Base-by-base conservation (phyloP, 345 rosid genomes). In the Anastatica hierochuntica region DNA sequence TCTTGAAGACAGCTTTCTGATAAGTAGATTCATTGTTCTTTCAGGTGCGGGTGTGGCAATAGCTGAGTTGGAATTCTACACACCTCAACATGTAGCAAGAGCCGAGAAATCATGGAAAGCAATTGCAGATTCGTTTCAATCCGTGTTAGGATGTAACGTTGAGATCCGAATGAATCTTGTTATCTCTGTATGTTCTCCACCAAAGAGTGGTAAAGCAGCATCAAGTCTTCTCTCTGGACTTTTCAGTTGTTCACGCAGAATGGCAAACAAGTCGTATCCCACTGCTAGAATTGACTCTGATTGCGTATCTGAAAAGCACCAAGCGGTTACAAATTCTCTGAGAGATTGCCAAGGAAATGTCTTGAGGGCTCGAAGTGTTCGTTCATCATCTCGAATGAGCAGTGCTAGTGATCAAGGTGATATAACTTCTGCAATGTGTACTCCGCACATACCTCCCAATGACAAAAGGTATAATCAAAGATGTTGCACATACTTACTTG, bases 61-160 rank as follows among this genome's bases (percentile, higher is more conserved):
- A 20, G 96, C 84, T 49, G 94, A 81, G 51, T 46, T 92, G 50
- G 88, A 85, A 49, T 88, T 88, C 64, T 42, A 68, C 64, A 76
- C 73, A 62, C 71, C 79, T 55, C 67, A 59, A 37, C 68, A 77
- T 57, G 88, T 77, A 38, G 53, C 80, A 7, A 84, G 73, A 68
- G 96, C 98, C 10, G 98, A 92, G 63, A 88, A 78, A 69, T 84
- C 96, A 33, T 92, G 98, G 98, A 92, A 92, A 72, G 36, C 53
- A 38, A 92, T 92, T 38, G 98, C 98, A 58, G 84, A 80, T 60
- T 76, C 79, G 10, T 82, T 92, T 63, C 98, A 85, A 66, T 71
- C 78, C 15, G 58, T 79, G 55, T 60, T 92, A 58, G 96, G 96
- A 18, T 69, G 83, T 57, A 92, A 88, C n/a, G 84, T 92, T 31